A percentile compares a stretch with the other conserved stretches of the same genome.
phyloP scores from a whole-genome alignment of 148 eudicot genomes.

The Arctostaphylos glauca region DNA sequence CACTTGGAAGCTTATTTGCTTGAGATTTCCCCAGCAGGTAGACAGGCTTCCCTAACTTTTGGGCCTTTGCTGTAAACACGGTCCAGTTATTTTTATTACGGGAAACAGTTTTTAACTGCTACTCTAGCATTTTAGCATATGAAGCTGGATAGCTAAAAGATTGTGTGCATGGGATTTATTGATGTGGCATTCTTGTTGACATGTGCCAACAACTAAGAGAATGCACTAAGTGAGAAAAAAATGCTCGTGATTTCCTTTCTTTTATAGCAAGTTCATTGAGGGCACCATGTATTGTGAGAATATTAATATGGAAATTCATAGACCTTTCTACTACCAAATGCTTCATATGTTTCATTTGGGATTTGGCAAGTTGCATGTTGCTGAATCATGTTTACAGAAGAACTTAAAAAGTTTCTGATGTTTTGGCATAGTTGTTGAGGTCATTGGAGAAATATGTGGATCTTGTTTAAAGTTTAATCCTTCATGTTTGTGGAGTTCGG shows the following conservation, averaged over 20 bases:
- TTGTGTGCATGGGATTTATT: not conserved
- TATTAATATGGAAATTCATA: not conserved
- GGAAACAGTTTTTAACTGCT: not conserved
- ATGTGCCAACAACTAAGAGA: not conserved
- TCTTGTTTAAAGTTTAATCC: not conserved
- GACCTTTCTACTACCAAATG: not conserved
- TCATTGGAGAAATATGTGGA: not conserved
- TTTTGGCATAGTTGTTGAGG: not conserved
- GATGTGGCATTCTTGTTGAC: not conserved
- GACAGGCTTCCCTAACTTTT: not conserved
- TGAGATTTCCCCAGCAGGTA: not conserved
- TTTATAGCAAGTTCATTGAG: not conserved
- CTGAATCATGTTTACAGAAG: not conserved
- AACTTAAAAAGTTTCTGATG: not conserved
- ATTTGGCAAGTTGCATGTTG: not conserved
- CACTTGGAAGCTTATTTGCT: not conserved
- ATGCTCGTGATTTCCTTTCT: not conserved
- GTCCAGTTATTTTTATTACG: constrained; percentile 6
- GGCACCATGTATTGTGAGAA: not conserved
- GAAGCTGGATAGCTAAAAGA: not conserved
- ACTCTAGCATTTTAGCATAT: not conserved
- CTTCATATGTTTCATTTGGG: not conserved
- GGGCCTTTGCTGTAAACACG: not conserved
- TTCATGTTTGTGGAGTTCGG: not conserved
- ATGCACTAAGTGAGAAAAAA: not conserved